phyloP scores from a whole-genome alignment of 2,329 filamentous ascomycete genomes.

The Nemania sp. region DNA sequence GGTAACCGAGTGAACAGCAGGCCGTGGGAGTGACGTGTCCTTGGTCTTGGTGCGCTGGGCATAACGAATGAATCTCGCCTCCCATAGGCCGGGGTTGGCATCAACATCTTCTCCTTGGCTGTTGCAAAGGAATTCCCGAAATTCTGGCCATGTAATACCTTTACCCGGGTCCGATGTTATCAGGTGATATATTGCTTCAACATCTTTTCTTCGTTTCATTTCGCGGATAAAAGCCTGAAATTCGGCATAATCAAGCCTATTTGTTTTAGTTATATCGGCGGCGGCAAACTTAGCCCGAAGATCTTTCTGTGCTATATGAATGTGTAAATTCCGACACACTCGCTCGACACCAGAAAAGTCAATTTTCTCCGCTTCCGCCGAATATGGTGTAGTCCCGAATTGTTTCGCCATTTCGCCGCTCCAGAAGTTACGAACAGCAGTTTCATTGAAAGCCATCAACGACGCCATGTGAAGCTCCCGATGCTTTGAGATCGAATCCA shows the following conservation, averaged over 20 bases:
- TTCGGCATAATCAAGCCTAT: constrained; percentile 73
- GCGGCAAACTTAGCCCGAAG: constrained; percentile 74
- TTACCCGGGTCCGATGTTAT: constrained; percentile 60
- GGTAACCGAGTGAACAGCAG: constrained; percentile 52
- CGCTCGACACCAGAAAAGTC: constrained; percentile 78
- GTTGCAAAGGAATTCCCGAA: constrained; percentile 73
- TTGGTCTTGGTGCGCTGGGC: constrained; percentile 60
- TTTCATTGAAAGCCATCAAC: constrained; percentile 81
- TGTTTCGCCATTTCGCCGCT: constrained; percentile 77
- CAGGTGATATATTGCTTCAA: constrained; percentile 71
- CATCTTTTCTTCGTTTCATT: constrained; percentile 82
- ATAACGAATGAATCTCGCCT: constrained; percentile 71
- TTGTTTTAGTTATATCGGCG: constrained; percentile 67
- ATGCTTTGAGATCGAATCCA: constrained; percentile 83
- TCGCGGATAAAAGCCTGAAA: constrained; percentile 83
- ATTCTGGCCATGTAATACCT: constrained; percentile 73
- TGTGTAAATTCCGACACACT: constrained; percentile 86
- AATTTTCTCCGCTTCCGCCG: constrained; percentile 67
- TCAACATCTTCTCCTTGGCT: constrained; percentile 78
- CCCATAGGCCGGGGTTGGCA: constrained; percentile 67
- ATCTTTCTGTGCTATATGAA: constrained; percentile 79
- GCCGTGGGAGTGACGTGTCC: constrained; percentile 48
- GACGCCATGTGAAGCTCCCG: constrained; percentile 90
- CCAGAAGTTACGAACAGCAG: constrained; percentile 84
- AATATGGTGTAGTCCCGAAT: constrained; percentile 55